These are phyloP conservation scores for Huntiella moniliformis DNA, from an alignment of 2,329 filamentous ascomycete genomes.

Conservation along the genomic window DNA sequence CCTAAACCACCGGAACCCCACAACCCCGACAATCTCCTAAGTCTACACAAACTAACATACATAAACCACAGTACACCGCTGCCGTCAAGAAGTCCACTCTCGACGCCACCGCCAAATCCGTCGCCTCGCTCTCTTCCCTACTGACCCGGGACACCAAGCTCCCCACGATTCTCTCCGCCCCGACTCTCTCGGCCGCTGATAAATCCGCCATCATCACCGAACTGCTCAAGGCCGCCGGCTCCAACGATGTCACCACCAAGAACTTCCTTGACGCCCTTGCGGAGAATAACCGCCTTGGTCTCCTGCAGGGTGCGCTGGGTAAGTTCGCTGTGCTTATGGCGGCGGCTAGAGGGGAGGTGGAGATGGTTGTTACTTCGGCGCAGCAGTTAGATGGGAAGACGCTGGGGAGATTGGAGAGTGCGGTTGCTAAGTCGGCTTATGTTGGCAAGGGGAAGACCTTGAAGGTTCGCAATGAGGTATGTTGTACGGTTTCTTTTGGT, in stretches of 20 bases:
- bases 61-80: conserved; percentile 81
- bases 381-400: conserved; percentile 76
- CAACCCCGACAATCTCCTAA: neutral
- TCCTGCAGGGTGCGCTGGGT: conserved; percentile 62
- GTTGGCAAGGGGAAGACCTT: conserved; percentile 88
- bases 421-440: conserved; percentile 77
- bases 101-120: conserved; percentile 66
- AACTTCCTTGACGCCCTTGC: conserved; percentile 84
- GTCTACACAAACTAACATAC: conserved; percentile 11
- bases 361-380: conserved; percentile 80
- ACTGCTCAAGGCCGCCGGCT: conserved; percentile 64
- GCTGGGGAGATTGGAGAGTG: conserved; percentile 66
- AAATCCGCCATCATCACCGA: conserved; percentile 75
- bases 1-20: neutral
- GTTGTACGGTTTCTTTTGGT: conserved; percentile 14
- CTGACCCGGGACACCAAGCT: conserved; percentile 77
- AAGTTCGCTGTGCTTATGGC: conserved; percentile 82
- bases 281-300: conserved; percentile 84
- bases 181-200: conserved; percentile 59
- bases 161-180: conserved; percentile 51
- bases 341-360: conserved; percentile 78
- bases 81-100: conserved; percentile 73
- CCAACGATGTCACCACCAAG: conserved; percentile 67
- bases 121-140: conserved; percentile 50
- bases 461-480: conserved; percentile 81